These are phyloP conservation scores for Penicillium crystallinum DNA, from an alignment of 495 filamentous ascomycete species.

Conservation along the genomic window DNA sequence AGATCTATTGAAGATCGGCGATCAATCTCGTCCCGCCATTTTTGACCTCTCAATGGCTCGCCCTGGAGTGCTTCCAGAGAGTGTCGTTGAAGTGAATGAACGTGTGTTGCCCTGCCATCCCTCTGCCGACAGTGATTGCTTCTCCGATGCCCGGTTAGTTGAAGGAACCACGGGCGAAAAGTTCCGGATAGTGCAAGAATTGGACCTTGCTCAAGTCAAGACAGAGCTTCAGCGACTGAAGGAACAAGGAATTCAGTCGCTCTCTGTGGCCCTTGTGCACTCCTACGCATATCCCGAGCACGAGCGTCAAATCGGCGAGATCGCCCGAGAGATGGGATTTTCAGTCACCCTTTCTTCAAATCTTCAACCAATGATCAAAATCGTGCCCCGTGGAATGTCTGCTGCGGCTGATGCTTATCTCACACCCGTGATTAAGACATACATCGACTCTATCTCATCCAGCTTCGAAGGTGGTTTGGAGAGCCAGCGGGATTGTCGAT, in stretches of 20 bases:
- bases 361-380: conserved; percentile 81
- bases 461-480: conserved; percentile 53
- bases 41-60: conserved; percentile 78
- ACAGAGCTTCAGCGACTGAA: conserved; percentile 41
- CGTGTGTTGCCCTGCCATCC: conserved; percentile 51
- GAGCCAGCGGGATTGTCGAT: conserved; percentile 41
- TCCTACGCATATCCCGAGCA: conserved; percentile 53
- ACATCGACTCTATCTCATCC: conserved; percentile 79
- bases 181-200: conserved; percentile 43
- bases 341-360: conserved; percentile 55
- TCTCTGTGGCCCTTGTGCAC: conserved; percentile 51
- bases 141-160: conserved; percentile 30
- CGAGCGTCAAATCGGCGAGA: conserved; percentile 42
- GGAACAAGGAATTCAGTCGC: conserved; percentile 43
- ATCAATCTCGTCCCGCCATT: conserved; percentile 77
- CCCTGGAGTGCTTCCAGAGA: conserved; percentile 72
- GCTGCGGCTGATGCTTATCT: conserved; percentile 95
- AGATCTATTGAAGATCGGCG: conserved; percentile 84
- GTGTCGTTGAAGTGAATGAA: conserved; percentile 75
- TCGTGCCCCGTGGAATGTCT: conserved; percentile 76
- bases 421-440: conserved; percentile 92
- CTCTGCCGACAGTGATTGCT: conserved; percentile 60
- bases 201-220: conserved; percentile 34
- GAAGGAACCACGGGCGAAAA: conserved; percentile 49
- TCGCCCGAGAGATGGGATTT: conserved; percentile 47